Evolutionary conservation across 208 protist genomes (phyloP).

Genomic region (Wallacemonas sp.): DNA sequence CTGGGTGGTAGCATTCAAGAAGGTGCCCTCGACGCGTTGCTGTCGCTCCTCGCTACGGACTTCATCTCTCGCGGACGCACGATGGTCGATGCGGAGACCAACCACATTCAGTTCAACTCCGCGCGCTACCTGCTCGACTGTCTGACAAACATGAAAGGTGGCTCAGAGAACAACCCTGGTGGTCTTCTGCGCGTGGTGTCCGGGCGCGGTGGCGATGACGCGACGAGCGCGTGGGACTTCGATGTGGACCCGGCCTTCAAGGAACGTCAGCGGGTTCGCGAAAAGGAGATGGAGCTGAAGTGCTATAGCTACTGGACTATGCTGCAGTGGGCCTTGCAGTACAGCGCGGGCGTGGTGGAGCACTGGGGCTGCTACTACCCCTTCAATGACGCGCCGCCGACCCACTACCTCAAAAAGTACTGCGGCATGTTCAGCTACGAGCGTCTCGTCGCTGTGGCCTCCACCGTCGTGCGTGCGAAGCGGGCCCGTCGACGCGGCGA

Average conservation of each 20-base stretch:
- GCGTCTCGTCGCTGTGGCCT: constrained; percentile 53
- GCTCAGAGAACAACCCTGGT: constrained; percentile 17
- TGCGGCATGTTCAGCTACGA: constrained; percentile 81
- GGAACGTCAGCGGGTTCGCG: constrained; percentile 39
- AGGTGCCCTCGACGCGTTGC: constrained; percentile 92
- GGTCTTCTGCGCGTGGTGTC: constrained; percentile 16
- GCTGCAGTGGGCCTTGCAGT: constrained; percentile 90
- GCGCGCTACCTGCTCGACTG: constrained; percentile 80
- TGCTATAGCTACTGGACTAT: constrained; percentile 92
- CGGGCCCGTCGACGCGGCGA: constrained; percentile 3
- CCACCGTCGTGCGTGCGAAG: constrained; percentile 14
- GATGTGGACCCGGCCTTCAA: constrained; percentile 38
- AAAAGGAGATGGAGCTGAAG: constrained; percentile 49
- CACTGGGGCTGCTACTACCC: constrained; percentile 91
- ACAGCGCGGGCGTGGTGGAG: constrained; percentile 79
- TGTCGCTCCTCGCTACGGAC: constrained; percentile 73
- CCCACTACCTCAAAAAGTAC: constrained; percentile 71
- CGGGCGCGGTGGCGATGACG: background rate
- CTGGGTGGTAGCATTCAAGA: constrained; percentile 94
- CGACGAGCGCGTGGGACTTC: constrained; percentile 26
- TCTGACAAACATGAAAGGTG: constrained; percentile 62
- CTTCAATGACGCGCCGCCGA: constrained; percentile 63
- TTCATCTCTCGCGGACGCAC: constrained; percentile 74
- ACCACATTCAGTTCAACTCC: constrained; percentile 72
- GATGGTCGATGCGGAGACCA: constrained; percentile 70